Evolutionary conservation across 139 green algal genomes (phyloP).

Genomic region (Chlorella sp.): DNA sequence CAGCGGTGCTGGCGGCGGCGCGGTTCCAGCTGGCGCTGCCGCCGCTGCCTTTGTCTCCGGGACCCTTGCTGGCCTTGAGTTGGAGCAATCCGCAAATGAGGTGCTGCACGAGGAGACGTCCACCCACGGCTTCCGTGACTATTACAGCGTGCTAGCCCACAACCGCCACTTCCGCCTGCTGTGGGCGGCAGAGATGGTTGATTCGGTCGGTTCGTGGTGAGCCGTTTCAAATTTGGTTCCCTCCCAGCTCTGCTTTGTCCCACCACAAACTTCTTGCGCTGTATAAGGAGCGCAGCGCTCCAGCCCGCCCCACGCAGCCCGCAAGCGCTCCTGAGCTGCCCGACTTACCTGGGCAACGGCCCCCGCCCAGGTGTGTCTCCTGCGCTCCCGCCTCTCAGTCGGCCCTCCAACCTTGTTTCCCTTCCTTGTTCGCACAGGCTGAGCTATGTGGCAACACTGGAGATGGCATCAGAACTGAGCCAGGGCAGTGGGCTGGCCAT

Average conservation of each 20-base stretch:
- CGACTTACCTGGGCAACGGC: not conserved
- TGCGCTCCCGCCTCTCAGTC: too few species aligned
- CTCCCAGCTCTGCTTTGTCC: too few species aligned
- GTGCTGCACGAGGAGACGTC: not conserved
- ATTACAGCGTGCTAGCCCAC: not conserved
- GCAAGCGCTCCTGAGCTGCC: not conserved
- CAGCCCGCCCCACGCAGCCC: too few species aligned
- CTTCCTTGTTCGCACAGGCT: not conserved
- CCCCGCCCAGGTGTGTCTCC: too few species aligned
- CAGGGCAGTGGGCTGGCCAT: slow-evolving; percentile 48
- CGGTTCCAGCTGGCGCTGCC: not conserved
- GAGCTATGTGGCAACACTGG: slow-evolving; percentile 50
- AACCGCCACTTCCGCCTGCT: slow-evolving; percentile 14
- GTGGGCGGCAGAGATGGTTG: slow-evolving; percentile 10
- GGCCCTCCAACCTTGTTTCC: not conserved
- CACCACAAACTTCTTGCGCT: not conserved
- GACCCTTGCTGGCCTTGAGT: not conserved
- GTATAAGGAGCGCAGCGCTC: too few species aligned
- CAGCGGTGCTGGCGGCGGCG: too few species aligned
- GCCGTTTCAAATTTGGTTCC: too few species aligned
- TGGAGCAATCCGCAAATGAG: not conserved
- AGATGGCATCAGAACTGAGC: slow-evolving; percentile 40
- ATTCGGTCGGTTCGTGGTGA: not conserved
- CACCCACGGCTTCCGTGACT: slow-evolving; percentile 1
- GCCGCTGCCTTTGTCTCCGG: too few species aligned